A percentile compares a stretch with the other conserved stretches of the same genome.
phyloP scores from a whole-genome alignment of 495 filamentous ascomycete species.

The Margaritispora aquatica region DNA sequence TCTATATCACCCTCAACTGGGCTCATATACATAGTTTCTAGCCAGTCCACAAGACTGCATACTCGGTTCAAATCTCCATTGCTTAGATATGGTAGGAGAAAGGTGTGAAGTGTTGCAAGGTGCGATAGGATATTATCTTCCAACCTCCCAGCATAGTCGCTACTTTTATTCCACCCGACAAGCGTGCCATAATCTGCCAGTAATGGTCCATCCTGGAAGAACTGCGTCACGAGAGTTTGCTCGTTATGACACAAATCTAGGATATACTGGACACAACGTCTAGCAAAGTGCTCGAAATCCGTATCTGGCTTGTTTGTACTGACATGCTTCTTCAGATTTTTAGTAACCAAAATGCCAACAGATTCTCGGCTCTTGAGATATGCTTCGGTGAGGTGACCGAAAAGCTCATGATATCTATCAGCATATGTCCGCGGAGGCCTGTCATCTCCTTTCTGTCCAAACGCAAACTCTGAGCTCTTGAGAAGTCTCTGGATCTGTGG shows the following conservation, averaged over 20 bases:
- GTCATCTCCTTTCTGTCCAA: constrained; percentile 60
- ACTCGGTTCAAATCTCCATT: constrained; percentile 40
- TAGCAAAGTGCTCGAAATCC: constrained; percentile 44
- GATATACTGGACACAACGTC: constrained; percentile 36
- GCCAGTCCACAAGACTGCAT: constrained; percentile 72
- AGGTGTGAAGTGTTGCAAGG: constrained; percentile 30
- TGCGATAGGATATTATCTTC: constrained; percentile 27
- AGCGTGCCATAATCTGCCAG: constrained; percentile 39
- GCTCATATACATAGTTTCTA: constrained; percentile 76
- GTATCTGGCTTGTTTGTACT: constrained; percentile 47
- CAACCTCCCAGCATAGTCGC: constrained; percentile 39
- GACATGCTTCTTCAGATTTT: constrained; percentile 39
- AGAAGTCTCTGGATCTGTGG: constrained; percentile 63
- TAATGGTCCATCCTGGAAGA: constrained; percentile 44
- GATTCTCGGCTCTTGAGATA: constrained; percentile 55
- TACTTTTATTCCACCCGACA: constrained; percentile 31
- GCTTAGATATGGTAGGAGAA: constrained; percentile 37
- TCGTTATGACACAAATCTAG: constrained; percentile 42
- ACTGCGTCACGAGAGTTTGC: constrained; percentile 35
- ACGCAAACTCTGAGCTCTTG: constrained; percentile 50
- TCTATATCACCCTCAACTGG: constrained; percentile 66
- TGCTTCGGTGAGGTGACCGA: constrained; percentile 47
- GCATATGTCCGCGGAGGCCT: constrained; percentile 58
- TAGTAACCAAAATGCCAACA: constrained; percentile 30
- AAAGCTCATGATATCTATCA: constrained; percentile 57